Base-by-base conservation (phyloP, 305 asterid species). In the Fraxinus sp. region DNA sequence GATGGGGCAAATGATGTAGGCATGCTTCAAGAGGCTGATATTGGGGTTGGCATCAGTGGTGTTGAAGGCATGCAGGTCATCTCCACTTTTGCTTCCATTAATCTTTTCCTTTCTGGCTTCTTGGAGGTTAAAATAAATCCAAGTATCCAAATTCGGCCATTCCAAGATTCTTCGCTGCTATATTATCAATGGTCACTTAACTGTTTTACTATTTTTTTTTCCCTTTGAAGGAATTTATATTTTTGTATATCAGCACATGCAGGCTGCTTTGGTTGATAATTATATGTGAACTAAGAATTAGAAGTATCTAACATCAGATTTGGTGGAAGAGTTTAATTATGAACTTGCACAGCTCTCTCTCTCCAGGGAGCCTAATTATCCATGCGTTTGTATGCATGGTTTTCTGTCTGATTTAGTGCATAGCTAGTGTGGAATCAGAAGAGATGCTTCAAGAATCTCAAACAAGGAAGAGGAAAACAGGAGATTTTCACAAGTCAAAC, bases 1-100 rank as follows among this genome's bases (percentile, higher is more conserved):
- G 99, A 96, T 55, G 99, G 99, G 84, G 99, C 98, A 86, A 96
- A 96, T 85, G 99, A 96, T 86, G 99, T 96, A 3, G 97, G 99
- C 87, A 96, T 96, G 99, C 98, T 96, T 90, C 98, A 96, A 90
- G 98, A 96, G 88, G 99, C 99, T 76, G 99, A 96, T 85, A 92
- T 96, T 30, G 99, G 99, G 76, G 93, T 96, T 74, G 99, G 99
- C 79, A 96, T 96, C 71, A 94, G 98, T n/a, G 99, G 99, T 0
- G 95, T 92, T 7, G 99, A 96, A 86, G 99, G 99, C 83, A 96
- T 94, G 99, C 99, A 96, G 98, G 99, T 96, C 78, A 43, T 39
- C 41, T 78, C 81, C 4, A 33, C n/a, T 43, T 52, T 86, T 10
- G 4, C 9, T 66, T 24, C 4, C 37, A 66, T 62, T 37, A 0